Evolutionary conservation across 768 basidiomycete genomes (phyloP).

Genomic region (Chalciporus sphaerocephalus): DNA sequence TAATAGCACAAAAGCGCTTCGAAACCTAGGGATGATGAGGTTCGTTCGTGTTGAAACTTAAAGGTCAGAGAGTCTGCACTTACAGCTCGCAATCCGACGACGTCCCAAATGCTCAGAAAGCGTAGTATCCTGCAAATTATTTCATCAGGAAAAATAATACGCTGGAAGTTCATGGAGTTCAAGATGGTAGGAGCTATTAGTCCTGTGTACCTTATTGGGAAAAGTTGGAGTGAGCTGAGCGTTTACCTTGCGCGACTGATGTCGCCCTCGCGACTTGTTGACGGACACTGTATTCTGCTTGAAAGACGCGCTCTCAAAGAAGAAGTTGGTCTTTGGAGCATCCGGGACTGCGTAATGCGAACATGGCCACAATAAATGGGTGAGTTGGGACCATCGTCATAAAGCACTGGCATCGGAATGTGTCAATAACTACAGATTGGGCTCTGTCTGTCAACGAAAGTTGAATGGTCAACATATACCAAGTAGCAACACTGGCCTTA

Average conservation of each 20-base stretch:
- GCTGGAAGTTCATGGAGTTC: background rate
- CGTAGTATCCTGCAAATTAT: background rate
- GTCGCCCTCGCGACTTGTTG: conserved; percentile 85
- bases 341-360: conserved; percentile 85
- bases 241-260: too few species aligned
- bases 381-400: too few species aligned
- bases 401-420: too few species aligned
- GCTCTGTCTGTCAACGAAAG: too few species aligned
- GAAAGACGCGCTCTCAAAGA: conserved; percentile 77
- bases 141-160: too few species aligned
- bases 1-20: background rate
- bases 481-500: too few species aligned
- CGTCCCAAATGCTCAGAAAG: background rate
- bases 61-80: background rate
- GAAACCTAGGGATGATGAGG: background rate
- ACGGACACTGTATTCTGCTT: conserved; percentile 85
- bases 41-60: too few species aligned
- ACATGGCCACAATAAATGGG: conserved; percentile 86
- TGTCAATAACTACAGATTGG: too few species aligned
- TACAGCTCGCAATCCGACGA: background rate
- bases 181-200: too few species aligned
- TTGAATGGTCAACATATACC: too few species aligned
- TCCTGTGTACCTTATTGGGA: too few species aligned
- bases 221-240: too few species aligned
- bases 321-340: conserved; percentile 78